Evolutionary conservation across 2,329 filamentous ascomycete species (phyloP).

Genomic region (Sclerotinia trifoliorum): DNA sequence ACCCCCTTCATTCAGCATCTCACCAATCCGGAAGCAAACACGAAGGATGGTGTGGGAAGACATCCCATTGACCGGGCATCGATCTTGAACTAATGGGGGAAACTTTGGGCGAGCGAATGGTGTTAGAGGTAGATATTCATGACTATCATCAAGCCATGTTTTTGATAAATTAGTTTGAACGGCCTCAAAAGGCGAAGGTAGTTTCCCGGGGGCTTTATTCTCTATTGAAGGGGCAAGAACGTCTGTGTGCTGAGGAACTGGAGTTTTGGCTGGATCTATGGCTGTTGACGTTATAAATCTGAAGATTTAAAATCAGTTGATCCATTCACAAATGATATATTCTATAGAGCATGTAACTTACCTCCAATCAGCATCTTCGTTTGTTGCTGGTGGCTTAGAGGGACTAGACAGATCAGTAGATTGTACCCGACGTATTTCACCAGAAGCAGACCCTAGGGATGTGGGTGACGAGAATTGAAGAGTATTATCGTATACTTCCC

Average conservation of each 20-base stretch:
- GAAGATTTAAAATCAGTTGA: neutral
- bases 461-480: conserved; percentile 36
- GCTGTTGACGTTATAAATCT: neutral
- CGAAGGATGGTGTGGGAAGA: conserved; percentile 49
- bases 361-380: conserved; percentile 20
- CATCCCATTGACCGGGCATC: conserved; percentile 54
- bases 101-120: conserved; percentile 54
- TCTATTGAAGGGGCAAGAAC: neutral
- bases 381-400: conserved; percentile 6
- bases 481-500: conserved; percentile 35
- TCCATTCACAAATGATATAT: neutral
- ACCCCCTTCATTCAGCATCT: conserved; percentile 52
- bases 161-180: neutral
- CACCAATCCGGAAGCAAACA: conserved; percentile 63
- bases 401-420: conserved; percentile 27
- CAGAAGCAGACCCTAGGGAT: neutral
- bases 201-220: neutral
- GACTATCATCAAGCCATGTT: conserved; percentile 30
- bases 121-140: conserved; percentile 38
- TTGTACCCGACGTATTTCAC: neutral
- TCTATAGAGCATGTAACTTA: neutral
- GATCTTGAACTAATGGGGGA: conserved; percentile 49
- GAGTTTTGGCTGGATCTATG: neutral
- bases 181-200: neutral
- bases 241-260: neutral